A percentile compares a stretch with the other conserved stretches of the same genome.
phyloP scores from a whole-genome alignment of 495 filamentous ascomycete genomes.

The Annulohypoxylon maeteangense region DNA sequence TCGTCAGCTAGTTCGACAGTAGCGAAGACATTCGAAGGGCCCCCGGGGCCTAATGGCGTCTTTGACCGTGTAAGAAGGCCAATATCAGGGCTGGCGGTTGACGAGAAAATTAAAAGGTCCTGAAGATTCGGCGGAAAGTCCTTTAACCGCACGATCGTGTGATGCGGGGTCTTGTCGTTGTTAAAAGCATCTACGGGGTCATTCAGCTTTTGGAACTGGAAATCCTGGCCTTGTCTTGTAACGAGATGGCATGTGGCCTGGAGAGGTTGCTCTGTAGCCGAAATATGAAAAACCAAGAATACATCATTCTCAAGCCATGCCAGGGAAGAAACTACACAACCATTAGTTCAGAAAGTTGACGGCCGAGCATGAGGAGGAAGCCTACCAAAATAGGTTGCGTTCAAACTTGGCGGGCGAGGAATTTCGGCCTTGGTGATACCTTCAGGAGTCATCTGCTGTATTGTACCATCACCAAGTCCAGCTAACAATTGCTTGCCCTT shows the following conservation, averaged over 20 bases:
- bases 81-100: constrained; percentile 81
- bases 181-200: constrained; percentile 78
- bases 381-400: constrained; percentile 75
- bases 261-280: constrained; percentile 65
- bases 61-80: constrained; percentile 79
- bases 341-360: constrained; percentile 29
- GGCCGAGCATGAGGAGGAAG: constrained; percentile 27
- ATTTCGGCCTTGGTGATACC: constrained; percentile 79
- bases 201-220: constrained; percentile 75
- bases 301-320: constrained; percentile 89
- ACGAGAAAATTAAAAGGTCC: constrained; percentile 82
- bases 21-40: constrained; percentile 74
- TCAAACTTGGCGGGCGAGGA: constrained; percentile 76
- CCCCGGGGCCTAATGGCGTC: constrained; percentile 68
- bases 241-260: constrained; percentile 79
- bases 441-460: constrained; percentile 83
- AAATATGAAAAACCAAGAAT: constrained; percentile 80
- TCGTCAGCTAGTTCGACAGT: constrained; percentile 80
- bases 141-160: constrained; percentile 77
- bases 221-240: constrained; percentile 66
- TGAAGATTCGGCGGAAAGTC: constrained; percentile 81
- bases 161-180: constrained; percentile 73
- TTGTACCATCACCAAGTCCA: constrained; percentile 83
- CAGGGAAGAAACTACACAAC: constrained; percentile 77
- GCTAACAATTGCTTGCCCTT: constrained; percentile 93